Conservation (phyloP, 441 rosid genomes). For the Populus trichocarpa region DNA sequence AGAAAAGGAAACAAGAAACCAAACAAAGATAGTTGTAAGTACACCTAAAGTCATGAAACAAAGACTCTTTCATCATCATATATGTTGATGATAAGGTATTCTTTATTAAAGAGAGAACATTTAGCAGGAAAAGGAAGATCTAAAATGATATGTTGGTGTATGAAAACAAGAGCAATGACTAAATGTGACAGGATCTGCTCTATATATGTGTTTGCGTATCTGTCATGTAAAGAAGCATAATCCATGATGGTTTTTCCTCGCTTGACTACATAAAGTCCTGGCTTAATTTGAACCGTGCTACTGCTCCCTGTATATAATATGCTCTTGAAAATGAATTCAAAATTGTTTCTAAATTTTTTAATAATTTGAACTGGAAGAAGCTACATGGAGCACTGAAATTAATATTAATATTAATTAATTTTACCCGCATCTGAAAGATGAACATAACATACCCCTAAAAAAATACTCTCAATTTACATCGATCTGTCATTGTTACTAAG, state of each 20-base stretch:
- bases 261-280: no score
- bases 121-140: slow-evolving; percentile 11
- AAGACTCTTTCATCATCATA: slow-evolving; percentile 30
- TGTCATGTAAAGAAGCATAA: no score
- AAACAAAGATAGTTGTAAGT: slow-evolving; percentile 9
- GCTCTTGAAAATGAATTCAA: not conserved
- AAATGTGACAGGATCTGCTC: not conserved
- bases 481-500: not conserved
- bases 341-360: not conserved
- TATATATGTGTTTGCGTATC: no score
- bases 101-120: slow-evolving; percentile 24
- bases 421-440: no score
- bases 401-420: no score
- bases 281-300: no score
- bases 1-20: slow-evolving; percentile 14
- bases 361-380: no score
- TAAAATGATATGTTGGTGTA: slow-evolving; percentile 5
- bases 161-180: not conserved
- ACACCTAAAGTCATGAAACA: slow-evolving; percentile 24
- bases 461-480: no score
- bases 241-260: no score
- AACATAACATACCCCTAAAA: no score
- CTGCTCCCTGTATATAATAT: not conserved
- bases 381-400: no score
- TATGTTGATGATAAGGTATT: slow-evolving; percentile 16